Evolutionary conservation across 2,329 filamentous ascomycete genomes (phyloP), one percentile per base, ranked within the genome.

Genomic region (Colletotrichum zoysiae): DNA sequence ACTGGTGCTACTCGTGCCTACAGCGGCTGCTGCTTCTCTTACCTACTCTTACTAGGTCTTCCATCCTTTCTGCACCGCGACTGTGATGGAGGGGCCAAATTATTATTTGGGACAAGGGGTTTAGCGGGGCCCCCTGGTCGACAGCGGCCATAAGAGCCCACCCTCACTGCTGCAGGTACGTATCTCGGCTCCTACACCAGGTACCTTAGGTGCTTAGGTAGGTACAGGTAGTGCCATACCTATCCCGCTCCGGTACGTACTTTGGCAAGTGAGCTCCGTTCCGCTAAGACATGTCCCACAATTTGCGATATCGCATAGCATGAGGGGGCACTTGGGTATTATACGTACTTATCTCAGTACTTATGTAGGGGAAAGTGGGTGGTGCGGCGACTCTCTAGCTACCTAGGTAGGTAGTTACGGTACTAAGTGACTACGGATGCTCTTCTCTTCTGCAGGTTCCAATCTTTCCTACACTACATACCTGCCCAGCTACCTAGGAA

Each of bases 51-150:
- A 26, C 50, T 46, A 38, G 58, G 56, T 58, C 60, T 51, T 51
- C 46, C 46, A 38, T 53, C 46, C 48, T 51, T 62, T 46, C 59
- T 48, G 59, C 59, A 63, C 64, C 33, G 56, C 64, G 58, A 67
- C 50, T 65, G 78, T 74, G 77, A 79, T 78, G 76, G 80, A 82
- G 81, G 81, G 81, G 81, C 80, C 79, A 78, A 80, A 80, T 81
- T 81, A 81, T 81, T 79, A 77, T 78, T 68, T 69, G 58, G 74
- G 66, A 73, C 69, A 71, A 56, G 69, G 69, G 67, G 68, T 50
- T 50, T 48, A 51, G 30, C 56, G 59, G 71, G 73, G 64, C 65
- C 59, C 67, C 69, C 69, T 64, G 65, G 69, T 69, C 69, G 26
- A 58, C 69, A 18, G 38, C 33, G 65, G 30, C 26, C 35, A 51